Conservation (phyloP, 106 monocot genomes). For the Dioscorea zingiberensis region DNA sequence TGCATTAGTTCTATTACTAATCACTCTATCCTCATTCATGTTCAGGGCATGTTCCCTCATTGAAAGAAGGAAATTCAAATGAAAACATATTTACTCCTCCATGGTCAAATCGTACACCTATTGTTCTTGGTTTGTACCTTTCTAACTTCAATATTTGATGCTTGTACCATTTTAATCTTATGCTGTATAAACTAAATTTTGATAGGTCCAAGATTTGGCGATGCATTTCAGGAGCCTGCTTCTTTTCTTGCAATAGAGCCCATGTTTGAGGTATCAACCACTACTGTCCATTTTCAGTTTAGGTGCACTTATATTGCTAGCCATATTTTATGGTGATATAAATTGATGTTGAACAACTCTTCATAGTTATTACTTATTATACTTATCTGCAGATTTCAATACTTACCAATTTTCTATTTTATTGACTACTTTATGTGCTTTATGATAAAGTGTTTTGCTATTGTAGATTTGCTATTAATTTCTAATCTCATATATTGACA, state of each 20-base stretch:
- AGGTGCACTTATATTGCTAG: not conserved
- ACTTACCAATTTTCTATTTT: not conserved
- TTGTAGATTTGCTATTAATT: not conserved
- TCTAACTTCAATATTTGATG: not conserved
- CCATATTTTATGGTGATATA: not conserved
- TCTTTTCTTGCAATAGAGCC: constrained; percentile 68
- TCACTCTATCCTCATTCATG: too few relatives aligned
- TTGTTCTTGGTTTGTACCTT: constrained; percentile 55
- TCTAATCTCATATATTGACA: constrained; percentile 19
- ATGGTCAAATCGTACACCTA: constrained; percentile 69
- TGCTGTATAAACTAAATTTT: not conserved
- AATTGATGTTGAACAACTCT: not conserved
- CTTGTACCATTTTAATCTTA: not conserved
- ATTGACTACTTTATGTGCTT: not conserved
- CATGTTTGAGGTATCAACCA: constrained; percentile 74
- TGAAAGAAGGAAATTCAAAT: constrained; percentile 84
- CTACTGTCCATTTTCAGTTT: not conserved
- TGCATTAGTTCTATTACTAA: too few relatives aligned
- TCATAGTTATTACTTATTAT: not conserved
- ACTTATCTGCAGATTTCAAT: not conserved
- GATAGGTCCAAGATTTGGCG: constrained; percentile 88
- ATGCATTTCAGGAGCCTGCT: constrained; percentile 93
- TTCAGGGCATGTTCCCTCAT: constrained; percentile 72
- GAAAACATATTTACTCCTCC: constrained; percentile 88
- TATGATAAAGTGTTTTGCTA: too few relatives aligned